Evolutionary conservation across 148 eudicot species (phyloP).

Genomic region (Rhododendron ferrugineum): DNA sequence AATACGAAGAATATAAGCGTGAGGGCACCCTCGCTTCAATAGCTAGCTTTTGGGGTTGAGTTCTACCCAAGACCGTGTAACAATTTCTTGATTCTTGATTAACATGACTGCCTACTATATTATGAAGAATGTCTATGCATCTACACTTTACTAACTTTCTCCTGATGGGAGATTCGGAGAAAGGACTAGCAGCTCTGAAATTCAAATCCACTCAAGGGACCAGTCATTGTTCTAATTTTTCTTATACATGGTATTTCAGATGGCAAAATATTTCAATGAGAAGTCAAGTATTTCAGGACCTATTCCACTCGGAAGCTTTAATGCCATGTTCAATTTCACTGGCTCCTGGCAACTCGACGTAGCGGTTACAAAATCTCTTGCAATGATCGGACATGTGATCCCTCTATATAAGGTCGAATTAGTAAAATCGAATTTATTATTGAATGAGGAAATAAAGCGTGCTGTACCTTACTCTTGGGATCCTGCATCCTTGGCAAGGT

Average conservation of each 20-base stretch:
- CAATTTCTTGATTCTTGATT: neutral
- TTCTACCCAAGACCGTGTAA: too few species aligned
- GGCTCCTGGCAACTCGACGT: constrained; percentile 87
- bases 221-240: neutral
- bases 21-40: too few species aligned
- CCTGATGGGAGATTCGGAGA: neutral
- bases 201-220: neutral
- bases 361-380: constrained; percentile 85
- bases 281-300: constrained; percentile 59
- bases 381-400: constrained; percentile 71
- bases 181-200: neutral
- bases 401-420: constrained; percentile 56
- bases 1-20: too few species aligned
- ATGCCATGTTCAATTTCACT: constrained; percentile 97
- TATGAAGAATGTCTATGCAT: constrained; percentile 1
- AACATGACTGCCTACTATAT: neutral
- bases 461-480: constrained; percentile 94
- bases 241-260: constrained; percentile 41
- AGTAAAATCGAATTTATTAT: constrained; percentile 43
- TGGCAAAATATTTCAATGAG: constrained; percentile 72
- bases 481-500: constrained; percentile 97
- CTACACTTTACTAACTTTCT: neutral
- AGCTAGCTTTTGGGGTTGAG: too few species aligned
- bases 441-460: constrained; percentile 72
- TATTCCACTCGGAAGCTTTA: constrained; percentile 91